phyloP scores from a whole-genome alignment of 345 rosid genomes.

The Turnera subulata region DNA sequence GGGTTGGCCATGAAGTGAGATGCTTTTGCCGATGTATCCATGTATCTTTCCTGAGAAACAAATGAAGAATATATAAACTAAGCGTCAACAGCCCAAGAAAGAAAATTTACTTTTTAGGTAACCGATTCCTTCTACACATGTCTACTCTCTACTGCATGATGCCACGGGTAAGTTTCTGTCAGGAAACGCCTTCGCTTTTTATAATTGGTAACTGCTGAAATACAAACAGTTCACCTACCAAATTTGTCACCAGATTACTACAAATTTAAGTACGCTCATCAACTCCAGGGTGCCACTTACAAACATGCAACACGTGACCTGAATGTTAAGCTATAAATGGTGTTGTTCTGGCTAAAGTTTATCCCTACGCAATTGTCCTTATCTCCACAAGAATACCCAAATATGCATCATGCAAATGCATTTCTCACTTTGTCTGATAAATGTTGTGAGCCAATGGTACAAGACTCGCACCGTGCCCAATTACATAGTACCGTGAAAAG shows the following conservation, averaged over 20 bases:
- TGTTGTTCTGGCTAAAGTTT: too few species aligned
- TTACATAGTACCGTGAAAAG: too few species aligned
- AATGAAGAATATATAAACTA: conserved; percentile 13
- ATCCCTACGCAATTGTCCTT: too few species aligned
- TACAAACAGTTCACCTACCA: conserved; percentile 3
- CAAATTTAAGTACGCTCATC: not conserved
- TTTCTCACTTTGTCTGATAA: not conserved
- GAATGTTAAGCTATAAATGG: not conserved
- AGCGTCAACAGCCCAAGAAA: conserved; percentile 5
- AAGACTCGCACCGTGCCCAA: too few species aligned
- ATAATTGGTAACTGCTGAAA: not conserved
- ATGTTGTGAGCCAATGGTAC: not conserved
- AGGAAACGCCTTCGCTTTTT: not conserved
- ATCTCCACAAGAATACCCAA: too few species aligned
- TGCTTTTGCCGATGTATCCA: conserved; percentile 38
- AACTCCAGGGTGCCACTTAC: not conserved
- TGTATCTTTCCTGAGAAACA: conserved; percentile 51
- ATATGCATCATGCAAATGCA: too few species aligned
- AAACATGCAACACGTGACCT: not conserved
- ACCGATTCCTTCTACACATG: not conserved
- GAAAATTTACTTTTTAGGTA: conserved; percentile 1
- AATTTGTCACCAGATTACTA: not conserved
- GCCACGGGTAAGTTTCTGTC: not conserved
- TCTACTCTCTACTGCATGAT: not conserved
- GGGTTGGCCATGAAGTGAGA: conserved; percentile 33